Evolutionary conservation across 2,329 filamentous ascomycete species (phyloP).

Genomic region (Stagonosporopsis rhizophila): DNA sequence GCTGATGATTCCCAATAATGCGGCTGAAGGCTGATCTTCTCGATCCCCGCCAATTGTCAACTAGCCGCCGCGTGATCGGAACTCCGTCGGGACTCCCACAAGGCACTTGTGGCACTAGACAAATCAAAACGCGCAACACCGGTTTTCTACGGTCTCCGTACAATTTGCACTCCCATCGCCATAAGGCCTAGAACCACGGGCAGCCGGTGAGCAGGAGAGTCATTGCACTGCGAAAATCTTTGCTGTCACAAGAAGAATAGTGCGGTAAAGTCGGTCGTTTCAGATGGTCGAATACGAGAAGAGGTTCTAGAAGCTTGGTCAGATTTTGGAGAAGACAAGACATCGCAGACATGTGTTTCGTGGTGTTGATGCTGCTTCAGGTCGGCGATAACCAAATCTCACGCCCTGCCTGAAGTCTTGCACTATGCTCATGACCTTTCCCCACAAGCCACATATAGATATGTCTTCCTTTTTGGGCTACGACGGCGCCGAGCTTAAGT

Average conservation of each 20-base stretch:
- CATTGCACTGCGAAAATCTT: not conserved
- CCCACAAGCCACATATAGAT: not conserved
- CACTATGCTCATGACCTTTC: not conserved
- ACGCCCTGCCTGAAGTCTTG: not conserved
- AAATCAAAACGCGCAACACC: not conserved
- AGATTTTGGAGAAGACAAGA: not conserved
- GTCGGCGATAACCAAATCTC: not conserved
- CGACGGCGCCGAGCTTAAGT: not conserved
- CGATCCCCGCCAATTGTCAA: not conserved
- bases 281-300: not conserved
- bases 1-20: not conserved
- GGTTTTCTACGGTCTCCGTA: not conserved
- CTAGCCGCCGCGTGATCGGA: not conserved
- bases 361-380: no score
- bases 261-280: not conserved
- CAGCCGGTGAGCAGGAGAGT: not conserved
- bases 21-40: not conserved
- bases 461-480: constrained; percentile 1
- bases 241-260: not conserved
- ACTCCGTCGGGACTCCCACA: not conserved
- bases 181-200: not conserved
- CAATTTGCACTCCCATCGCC: not conserved
- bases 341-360: not conserved
- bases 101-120: not conserved
- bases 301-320: not conserved